Percentiles rank a stretch among this genome's conserved stretches.
These are phyloP conservation scores for Sonneratia alba DNA, from an alignment of 345 rosid genomes.

Conservation along the genomic window DNA sequence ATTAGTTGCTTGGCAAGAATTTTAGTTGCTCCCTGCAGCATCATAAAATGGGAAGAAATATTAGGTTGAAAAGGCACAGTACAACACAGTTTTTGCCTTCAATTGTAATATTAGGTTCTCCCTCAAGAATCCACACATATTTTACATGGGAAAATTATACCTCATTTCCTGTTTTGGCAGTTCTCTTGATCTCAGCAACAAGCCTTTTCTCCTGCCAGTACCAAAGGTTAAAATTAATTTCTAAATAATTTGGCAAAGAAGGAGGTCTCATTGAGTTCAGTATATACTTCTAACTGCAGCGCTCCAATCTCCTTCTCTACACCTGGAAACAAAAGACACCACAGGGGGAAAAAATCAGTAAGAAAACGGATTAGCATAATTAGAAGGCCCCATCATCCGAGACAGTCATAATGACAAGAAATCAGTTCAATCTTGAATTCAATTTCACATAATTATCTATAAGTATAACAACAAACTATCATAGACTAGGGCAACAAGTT, in stretches of 20 bases:
- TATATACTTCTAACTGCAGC: conserved; percentile 70
- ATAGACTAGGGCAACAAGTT: not conserved
- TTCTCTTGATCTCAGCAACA: conserved; percentile 83
- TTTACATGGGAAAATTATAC: conserved; percentile 19
- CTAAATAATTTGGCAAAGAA: not conserved
- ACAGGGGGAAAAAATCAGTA: conserved; percentile 1
- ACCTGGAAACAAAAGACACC: conserved; percentile 34
- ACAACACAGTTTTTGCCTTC: not conserved
- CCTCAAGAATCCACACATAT: not conserved
- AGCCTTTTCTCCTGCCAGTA: conserved; percentile 78
- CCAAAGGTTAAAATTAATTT: conserved; percentile 11
- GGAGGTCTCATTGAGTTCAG: conserved; percentile 8
- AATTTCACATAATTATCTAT: not conserved
- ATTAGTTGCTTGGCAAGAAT: conserved; percentile 73
- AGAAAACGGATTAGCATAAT: not conserved
- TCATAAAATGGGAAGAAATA: conserved; percentile 1
- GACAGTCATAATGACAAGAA: no score
- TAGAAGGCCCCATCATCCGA: not conserved
- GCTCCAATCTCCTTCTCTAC: conserved; percentile 85
- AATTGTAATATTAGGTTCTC: not conserved
- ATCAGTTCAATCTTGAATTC: not conserved
- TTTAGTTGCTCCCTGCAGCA: conserved; percentile 72
- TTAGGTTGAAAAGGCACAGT: not conserved
- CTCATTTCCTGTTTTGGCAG: conserved; percentile 93
- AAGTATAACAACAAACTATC: not conserved